phyloP scores from a whole-genome alignment of 495 filamentous ascomycete species.

The Thermochaetoides thermophila region DNA sequence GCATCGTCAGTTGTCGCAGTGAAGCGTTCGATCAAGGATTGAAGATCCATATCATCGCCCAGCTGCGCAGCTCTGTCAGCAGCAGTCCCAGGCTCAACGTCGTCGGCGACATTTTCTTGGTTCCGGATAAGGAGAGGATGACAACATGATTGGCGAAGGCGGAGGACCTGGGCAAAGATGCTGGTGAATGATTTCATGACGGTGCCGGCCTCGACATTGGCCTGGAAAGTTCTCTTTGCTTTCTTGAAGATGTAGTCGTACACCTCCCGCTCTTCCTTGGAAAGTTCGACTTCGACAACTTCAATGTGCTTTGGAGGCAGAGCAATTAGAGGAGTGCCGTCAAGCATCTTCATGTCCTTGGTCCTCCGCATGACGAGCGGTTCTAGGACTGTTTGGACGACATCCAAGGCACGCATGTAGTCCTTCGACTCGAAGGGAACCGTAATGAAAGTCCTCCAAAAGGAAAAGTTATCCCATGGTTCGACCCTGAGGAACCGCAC shows the following conservation, averaged over 20 bases:
- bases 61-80: conserved; percentile 66
- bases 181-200: conserved; percentile 87
- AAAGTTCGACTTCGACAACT: conserved; percentile 75
- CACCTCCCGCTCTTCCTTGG: conserved; percentile 69
- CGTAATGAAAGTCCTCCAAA: conserved; percentile 98
- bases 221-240: conserved; percentile 69
- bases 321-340: conserved; percentile 71
- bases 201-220: conserved; percentile 80
- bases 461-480: conserved; percentile 96
- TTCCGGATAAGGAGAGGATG: conserved; percentile 83
- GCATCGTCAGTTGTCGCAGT: conserved; percentile 50
- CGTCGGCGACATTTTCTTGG: conserved; percentile 69
- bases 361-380: conserved; percentile 89
- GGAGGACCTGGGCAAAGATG: conserved; percentile 91
- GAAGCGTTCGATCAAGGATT: conserved; percentile 71
- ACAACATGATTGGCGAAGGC: conserved; percentile 87
- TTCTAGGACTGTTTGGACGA: conserved; percentile 92
- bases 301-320: conserved; percentile 68
- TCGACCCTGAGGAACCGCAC: conserved; percentile 86
- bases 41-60: conserved; percentile 92
- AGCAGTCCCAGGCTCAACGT: conserved; percentile 69
- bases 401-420: conserved; percentile 82
- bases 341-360: conserved; percentile 94
- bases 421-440: conserved; percentile 92
- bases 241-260: conserved; percentile 78